Evolutionary conservation across 129 eudicot species (phyloP).

Genomic region (Dittrichia graveolens): DNA sequence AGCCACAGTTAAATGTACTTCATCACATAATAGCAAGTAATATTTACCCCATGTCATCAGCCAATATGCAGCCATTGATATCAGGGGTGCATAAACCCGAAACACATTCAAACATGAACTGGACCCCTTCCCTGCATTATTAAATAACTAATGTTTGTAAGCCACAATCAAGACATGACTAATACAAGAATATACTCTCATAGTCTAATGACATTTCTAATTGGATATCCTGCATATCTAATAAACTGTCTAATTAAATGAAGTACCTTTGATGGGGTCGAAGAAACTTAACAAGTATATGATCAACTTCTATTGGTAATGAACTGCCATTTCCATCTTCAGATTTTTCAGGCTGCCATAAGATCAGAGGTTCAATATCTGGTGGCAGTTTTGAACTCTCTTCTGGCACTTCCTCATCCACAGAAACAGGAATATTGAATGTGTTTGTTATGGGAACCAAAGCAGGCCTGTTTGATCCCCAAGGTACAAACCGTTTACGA

Average conservation of each 20-base stretch:
- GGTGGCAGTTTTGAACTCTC: slow-evolving; percentile 66
- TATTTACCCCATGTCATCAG: slow-evolving; percentile 99
- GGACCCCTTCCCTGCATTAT: slow-evolving; percentile 93
- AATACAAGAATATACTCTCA: not conserved
- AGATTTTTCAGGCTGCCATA: slow-evolving; percentile 80
- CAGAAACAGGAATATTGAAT: slow-evolving; percentile 38
- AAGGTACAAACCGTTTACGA: slow-evolving; percentile 93
- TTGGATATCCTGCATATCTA: slow-evolving; percentile 1
- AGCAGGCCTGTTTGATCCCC: slow-evolving; percentile 81
- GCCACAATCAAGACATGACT: slow-evolving; percentile 14
- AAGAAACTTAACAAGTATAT: slow-evolving; percentile 78
- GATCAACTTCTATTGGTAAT: slow-evolving; percentile 64
- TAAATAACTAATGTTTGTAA: slow-evolving; percentile 27
- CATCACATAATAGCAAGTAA: slow-evolving; percentile 17
- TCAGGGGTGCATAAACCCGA: slow-evolving; percentile 64
- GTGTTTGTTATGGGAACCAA: slow-evolving; percentile 54
- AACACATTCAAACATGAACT: slow-evolving; percentile 98
- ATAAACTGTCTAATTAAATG: not conserved
- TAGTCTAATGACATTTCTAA: too few species aligned
- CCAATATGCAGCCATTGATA: slow-evolving; percentile 91
- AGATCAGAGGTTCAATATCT: slow-evolving; percentile 78
- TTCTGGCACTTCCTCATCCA: slow-evolving; percentile 55
- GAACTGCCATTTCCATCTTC: slow-evolving; percentile 41
- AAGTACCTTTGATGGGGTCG: slow-evolving; percentile 96
- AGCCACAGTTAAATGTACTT: slow-evolving; percentile 3